Conservation (phyloP, 192 early-diverging fungal species). For the Martensiomyces pterosporus region DNA sequence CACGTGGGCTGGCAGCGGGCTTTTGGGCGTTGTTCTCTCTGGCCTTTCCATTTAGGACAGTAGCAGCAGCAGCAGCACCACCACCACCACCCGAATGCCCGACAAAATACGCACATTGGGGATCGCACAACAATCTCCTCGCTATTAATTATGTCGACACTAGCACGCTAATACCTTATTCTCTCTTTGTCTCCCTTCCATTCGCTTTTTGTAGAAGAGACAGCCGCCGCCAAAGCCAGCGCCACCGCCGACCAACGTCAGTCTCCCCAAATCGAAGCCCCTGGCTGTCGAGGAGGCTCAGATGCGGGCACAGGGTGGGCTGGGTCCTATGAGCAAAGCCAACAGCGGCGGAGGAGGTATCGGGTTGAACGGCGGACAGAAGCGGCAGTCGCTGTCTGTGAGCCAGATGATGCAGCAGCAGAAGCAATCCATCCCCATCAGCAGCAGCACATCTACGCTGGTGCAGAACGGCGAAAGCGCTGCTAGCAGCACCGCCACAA, state of each 20-base stretch:
- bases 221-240: constrained; percentile 43
- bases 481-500: constrained; percentile 22
- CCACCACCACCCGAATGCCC: too few relatives aligned
- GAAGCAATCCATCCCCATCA: background rate
- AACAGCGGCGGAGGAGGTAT: constrained; percentile 21
- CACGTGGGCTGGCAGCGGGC: too few relatives aligned
- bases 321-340: constrained; percentile 16
- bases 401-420: constrained; percentile 11
- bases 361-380: constrained; percentile 6
- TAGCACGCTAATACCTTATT: too few relatives aligned
- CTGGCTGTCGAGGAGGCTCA: constrained; percentile 50
- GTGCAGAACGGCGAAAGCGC: constrained; percentile 34
- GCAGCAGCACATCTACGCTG: constrained; percentile 9
- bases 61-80: too few relatives aligned
- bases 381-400: constrained; percentile 27
- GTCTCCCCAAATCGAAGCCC: constrained; percentile 39
- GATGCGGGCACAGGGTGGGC: constrained; percentile 28
- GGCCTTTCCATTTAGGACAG: too few relatives aligned
- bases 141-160: too few relatives aligned
- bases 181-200: too few relatives aligned
- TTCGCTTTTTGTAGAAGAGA: constrained; percentile 25
- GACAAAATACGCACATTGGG: too few relatives aligned
- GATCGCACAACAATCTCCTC: too few relatives aligned
- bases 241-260: constrained; percentile 33
- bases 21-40: too few relatives aligned